Base-by-base conservation (phyloP, 345 rosid genomes). In the Aquilaria yunnanensis region DNA sequence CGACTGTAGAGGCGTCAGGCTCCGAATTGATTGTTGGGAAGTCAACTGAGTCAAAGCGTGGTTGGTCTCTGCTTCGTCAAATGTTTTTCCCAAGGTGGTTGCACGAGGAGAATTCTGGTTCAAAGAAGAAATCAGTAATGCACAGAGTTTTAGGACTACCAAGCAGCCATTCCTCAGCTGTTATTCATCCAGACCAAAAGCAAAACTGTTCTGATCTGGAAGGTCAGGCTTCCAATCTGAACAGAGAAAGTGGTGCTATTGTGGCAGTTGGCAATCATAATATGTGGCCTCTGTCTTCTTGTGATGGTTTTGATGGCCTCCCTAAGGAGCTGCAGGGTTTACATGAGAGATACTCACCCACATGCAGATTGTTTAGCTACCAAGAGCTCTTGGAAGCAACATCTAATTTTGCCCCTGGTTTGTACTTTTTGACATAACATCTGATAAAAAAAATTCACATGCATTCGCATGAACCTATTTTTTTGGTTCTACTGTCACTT, bases 361-460 rank as follows among this genome's bases (percentile, higher is more conserved):
- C 85, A 6, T 91, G 97, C 70, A 81, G 96, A 79, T 74, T 89
- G 68, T 91, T 91, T 73, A 84, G 77, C 62, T 84, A 87, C 61
- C 85, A 83, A 57, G 97, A 95, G 69, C 90, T 95, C 62, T 49
- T 72, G 62, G 63, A 53, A n/a, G 88, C 90, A 2, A 95, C 97
- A 49, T 81, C 80, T 34, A 80, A 79, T 67, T 91, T 95, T 72
- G 66, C 62, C 55, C 83, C 88, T 5, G 93, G 97, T 91, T 71
- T 72, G 77, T 66, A 68, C 51, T 50, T 12, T 67, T 65, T 14
- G 12, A 11, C 54, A 58, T 50, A 13, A 47, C 12, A 31, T 65
- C 32, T 41, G 34, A 14, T 37, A 5, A 37, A 37, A 37, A 37
- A 37, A 37, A 37, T 37, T 37, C 43, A 37, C 43, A 5, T 5